Percentiles rank a stretch among this genome's conserved stretches.
These are phyloP conservation scores for Phytophthora citrophthora DNA, from an alignment of 352 stramenopile species.

Conservation along the genomic window DNA sequence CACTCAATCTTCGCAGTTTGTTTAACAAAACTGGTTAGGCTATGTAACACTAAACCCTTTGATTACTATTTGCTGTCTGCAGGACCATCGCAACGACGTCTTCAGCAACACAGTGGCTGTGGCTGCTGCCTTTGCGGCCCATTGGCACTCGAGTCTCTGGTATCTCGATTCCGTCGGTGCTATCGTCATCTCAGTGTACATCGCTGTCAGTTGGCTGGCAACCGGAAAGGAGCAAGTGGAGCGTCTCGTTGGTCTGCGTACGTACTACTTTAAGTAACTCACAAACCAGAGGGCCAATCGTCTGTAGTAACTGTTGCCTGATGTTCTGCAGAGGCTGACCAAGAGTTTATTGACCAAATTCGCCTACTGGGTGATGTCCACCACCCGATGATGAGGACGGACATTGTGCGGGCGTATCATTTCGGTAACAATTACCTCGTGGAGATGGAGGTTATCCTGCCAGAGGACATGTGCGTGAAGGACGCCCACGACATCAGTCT, in stretches of 20 bases:
- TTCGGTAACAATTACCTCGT: constrained; percentile 97
- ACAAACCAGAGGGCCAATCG: too few relatives aligned
- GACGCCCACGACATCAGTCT: constrained; percentile 97
- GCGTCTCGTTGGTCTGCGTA: constrained; percentile 88
- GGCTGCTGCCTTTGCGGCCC: constrained; percentile 71
- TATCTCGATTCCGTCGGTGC: constrained; percentile 94
- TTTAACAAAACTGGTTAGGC: constrained; percentile 6
- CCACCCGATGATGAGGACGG: constrained; percentile 90
- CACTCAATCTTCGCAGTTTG: neutral
- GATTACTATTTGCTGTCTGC: constrained; percentile 2
- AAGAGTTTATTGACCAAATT: constrained; percentile 95
- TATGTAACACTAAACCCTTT: constrained; percentile 1
- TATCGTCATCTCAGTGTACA: constrained; percentile 97
- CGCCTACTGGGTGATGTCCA: constrained; percentile 87
- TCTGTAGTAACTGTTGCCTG: constrained; percentile 2
- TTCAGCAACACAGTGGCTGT: constrained; percentile 94
- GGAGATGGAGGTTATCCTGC: constrained; percentile 86
- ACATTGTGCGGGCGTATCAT: constrained; percentile 96
- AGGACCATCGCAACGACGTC: constrained; percentile 98
- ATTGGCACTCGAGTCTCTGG: constrained; percentile 86
- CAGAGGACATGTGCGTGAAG: constrained; percentile 91
- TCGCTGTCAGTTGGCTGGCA: constrained; percentile 94
- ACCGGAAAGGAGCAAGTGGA: constrained; percentile 97
- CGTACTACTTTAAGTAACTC: constrained; percentile 23
- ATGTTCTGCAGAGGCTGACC: constrained; percentile 70